Evolutionary conservation across 2,329 filamentous ascomycete species (phyloP), one percentile per base, ranked within the genome.

Genomic region (Trichoderma sp.): DNA sequence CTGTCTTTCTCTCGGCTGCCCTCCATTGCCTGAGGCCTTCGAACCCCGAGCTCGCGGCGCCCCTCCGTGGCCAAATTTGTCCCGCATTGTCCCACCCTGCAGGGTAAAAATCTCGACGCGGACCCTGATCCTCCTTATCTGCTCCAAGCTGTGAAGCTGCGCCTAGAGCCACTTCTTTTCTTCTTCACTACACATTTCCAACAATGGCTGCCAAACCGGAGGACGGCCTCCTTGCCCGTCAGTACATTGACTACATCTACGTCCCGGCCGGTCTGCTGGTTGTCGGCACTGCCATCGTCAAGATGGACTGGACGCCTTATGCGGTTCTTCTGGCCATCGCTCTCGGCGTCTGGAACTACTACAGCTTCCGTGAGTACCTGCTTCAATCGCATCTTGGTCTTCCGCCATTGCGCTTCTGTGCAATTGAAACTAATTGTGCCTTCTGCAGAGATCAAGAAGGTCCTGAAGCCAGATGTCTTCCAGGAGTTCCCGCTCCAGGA

Each of bases 401-500:
- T 44, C 5, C 28, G 52, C 43, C 6, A 39, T 10, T 39, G 39
- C 24, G 14, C 19, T 47, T 51, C 14, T 14, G 26, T 39, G 24
- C 26, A 45, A 44, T 51, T n/a, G 34, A 39, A 45, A 45, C 66
- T 67, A 70, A 69, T 70, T 56, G 63, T 34, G 39, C 39, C 60
- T 48, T 48, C 24, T 65, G 30, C 77, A 93, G 92, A 88, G 76
- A 83, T 88, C 68, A 88, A 89, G 78, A 93, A 91, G 79, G 89
- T 95, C 69, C 86, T 99, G 72, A 94, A 94, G 81, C 92, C 93
- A 39, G 88, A 89, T 71, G 84, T 85, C 58, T 97, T 97, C 85
- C 93, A 97, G 78, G 87, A 96, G 66, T 97, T 97, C 76, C 89
- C 92, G 77, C 89, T 99, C 72, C 89, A 90, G 78, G 92, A 98